Conservation (phyloP, 148 eudicot species). For the Cornus kousa region DNA sequence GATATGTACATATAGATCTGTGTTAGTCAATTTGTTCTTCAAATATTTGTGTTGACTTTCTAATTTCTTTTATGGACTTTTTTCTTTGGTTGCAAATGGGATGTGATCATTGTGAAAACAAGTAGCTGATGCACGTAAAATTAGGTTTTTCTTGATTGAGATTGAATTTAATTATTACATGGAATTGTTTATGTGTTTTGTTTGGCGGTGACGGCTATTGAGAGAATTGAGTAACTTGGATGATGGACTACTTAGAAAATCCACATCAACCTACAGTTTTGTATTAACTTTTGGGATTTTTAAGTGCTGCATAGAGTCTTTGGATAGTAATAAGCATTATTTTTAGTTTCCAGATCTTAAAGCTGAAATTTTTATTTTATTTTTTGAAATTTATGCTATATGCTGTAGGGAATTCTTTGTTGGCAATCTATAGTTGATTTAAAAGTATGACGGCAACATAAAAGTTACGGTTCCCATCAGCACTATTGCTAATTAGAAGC, state of each 20-base stretch:
- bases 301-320: not conserved
- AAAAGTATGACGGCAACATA: not conserved
- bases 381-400: no score
- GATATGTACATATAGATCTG: conserved; percentile 1
- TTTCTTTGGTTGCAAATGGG: no score
- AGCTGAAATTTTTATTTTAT: not conserved
- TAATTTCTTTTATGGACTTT: no score
- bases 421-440: not conserved
- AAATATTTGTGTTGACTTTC: no score
- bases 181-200: not conserved
- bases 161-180: no score
- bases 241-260: no score
- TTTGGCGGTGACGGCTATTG: no score
- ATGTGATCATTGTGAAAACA: not conserved
- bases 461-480: not conserved
- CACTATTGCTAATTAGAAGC: no score
- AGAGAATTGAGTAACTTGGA: no score
- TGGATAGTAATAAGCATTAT: not conserved
- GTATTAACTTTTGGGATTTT: not conserved
- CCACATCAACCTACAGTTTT: no score
- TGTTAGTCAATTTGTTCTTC: not conserved
- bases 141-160: not conserved
- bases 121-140: not conserved
- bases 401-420: no score
- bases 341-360: not conserved